Conservation (phyloP, 2,329 filamentous ascomycete species). For the Chaetomium sp. region DNA sequence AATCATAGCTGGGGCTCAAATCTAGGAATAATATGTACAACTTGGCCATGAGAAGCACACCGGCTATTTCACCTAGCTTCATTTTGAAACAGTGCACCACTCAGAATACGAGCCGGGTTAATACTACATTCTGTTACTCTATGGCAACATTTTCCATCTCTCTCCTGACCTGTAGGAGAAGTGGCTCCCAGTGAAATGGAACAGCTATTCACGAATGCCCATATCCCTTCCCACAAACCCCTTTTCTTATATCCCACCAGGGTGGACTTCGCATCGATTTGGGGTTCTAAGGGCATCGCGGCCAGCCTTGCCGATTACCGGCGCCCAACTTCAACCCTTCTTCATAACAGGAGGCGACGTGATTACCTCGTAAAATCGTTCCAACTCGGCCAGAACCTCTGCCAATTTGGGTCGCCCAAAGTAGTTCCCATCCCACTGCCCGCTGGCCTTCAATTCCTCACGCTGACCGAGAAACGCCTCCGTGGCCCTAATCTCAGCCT, state of each 20-base stretch:
- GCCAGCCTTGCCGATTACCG: neutral
- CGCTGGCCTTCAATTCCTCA: constrained; percentile 41
- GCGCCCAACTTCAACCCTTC: neutral
- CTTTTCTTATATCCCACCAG: neutral
- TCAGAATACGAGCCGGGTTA: neutral
- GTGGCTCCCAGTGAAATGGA: too few species aligned
- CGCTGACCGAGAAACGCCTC: constrained; percentile 51
- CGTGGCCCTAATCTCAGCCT: constrained; percentile 49
- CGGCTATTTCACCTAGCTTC: neutral
- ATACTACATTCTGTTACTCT: neutral
- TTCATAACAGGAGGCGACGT: too few species aligned
- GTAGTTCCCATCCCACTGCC: constrained; percentile 54
- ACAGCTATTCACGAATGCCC: neutral
- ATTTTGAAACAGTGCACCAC: neutral
- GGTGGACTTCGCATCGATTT: neutral
- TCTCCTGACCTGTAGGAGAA: neutral
- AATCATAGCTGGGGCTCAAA: too few species aligned
- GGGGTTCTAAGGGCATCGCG: neutral
- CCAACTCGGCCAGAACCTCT: constrained; percentile 43
- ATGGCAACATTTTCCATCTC: neutral
- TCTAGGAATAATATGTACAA: too few species aligned
- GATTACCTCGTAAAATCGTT: neutral
- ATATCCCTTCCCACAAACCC: too few species aligned
- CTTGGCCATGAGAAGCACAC: too few species aligned
- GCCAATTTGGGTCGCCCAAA: constrained; percentile 51